These are phyloP conservation scores for Sutorius australiensis DNA, from an alignment of 768 basidiomycete genomes.

Conservation along the genomic window DNA sequence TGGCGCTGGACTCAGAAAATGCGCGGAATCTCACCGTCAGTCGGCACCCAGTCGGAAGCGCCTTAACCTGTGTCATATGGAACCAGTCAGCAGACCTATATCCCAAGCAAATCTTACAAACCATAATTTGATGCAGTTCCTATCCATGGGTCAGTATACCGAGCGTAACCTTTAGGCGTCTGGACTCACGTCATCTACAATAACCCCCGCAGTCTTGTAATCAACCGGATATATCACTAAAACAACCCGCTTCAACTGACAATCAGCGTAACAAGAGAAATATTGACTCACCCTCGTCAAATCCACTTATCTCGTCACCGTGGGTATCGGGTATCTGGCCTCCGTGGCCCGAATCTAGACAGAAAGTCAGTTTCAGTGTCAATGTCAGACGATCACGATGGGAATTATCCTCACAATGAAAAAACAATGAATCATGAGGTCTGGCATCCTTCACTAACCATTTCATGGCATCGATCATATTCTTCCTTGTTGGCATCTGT, in stretches of 20 bases:
- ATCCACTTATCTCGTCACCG: constrained; percentile 78
- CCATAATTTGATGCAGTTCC: constrained; percentile 44
- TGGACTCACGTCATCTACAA: constrained; percentile 67
- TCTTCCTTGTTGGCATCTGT: constrained; percentile 47
- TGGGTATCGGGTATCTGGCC: constrained; percentile 78
- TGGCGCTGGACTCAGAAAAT: not conserved
- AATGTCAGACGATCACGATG: not conserved
- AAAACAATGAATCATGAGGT: constrained; percentile 70
- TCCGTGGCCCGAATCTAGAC: constrained; percentile 88
- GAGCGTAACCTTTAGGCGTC: not conserved
- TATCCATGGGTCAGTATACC: constrained; percentile 13
- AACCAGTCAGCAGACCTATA: not conserved
- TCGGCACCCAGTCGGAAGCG: constrained; percentile 64
- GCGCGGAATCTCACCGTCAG: constrained; percentile 43
- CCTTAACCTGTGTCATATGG: constrained; percentile 35
- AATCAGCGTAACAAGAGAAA: not conserved
- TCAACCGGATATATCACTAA: constrained; percentile 88
- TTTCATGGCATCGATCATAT: constrained; percentile 56
- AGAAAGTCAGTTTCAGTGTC: not conserved
- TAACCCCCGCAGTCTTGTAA: constrained; percentile 68
- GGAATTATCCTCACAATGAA: constrained; percentile 49
- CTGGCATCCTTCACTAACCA: constrained; percentile 70
- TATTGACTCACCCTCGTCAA: constrained; percentile 62
- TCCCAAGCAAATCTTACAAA: constrained; percentile 5
- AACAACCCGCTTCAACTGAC: not conserved